phyloP scores from a whole-genome alignment of 352 stramenopile genomes.

The Phytophthora ramorum region DNA sequence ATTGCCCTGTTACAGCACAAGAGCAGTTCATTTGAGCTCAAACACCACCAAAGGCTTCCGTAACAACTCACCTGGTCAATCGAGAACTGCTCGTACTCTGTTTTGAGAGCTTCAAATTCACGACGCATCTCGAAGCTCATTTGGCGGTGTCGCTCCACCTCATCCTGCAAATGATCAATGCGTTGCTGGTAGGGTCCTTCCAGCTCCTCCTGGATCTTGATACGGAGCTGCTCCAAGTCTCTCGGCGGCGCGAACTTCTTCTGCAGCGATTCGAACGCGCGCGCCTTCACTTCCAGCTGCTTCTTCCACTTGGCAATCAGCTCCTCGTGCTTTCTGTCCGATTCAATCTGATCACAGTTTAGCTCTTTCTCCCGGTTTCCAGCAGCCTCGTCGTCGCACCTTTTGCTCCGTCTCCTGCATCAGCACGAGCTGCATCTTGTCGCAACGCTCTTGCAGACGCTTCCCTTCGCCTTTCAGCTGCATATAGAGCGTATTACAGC shows the following conservation, averaged over 20 bases:
- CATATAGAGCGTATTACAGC: not conserved
- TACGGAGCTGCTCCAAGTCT: constrained; percentile 81
- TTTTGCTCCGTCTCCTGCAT: constrained; percentile 88
- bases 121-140: constrained; percentile 69
- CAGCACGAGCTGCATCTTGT: constrained; percentile 81
- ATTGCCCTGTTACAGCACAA: constrained; percentile 44
- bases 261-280: constrained; percentile 84
- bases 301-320: constrained; percentile 87
- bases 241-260: constrained; percentile 83
- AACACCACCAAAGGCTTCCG: not conserved
- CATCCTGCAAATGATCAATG: constrained; percentile 63
- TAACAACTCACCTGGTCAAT: constrained; percentile 60
- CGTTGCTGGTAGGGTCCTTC: constrained; percentile 79
- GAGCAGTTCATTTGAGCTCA: constrained; percentile 1
- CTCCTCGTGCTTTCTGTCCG: constrained; percentile 83
- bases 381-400: constrained; percentile 25
- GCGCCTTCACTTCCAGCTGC: constrained; percentile 82
- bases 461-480: constrained; percentile 74
- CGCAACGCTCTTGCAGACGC: constrained; percentile 74
- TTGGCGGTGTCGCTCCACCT: constrained; percentile 78
- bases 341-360: constrained; percentile 58
- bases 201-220: constrained; percentile 87
- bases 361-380: not conserved
- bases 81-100: constrained; percentile 86
- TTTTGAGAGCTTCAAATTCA: constrained; percentile 84